A percentile compares a stretch with the other conserved stretches of the same genome.
These are phyloP conservation scores for Fistulina hepatica DNA, from an alignment of 1,284 basidiomycete species.

Conservation along the genomic window DNA sequence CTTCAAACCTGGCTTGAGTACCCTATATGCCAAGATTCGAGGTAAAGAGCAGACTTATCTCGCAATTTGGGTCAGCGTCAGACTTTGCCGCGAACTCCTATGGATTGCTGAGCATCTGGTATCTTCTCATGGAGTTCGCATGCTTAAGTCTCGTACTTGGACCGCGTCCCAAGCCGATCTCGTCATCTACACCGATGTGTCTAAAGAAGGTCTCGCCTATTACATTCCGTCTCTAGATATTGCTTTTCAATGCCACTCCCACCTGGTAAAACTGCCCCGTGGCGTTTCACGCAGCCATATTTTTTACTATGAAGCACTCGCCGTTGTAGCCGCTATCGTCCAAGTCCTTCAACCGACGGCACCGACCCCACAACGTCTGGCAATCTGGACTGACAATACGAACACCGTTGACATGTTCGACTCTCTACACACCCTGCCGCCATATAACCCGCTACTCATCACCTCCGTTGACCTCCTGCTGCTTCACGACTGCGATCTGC, in stretches of 20 bases:
- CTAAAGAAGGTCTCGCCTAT: not conserved
- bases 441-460: constrained; percentile 24
- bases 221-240: constrained; percentile 1
- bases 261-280: too few species aligned
- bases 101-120: constrained; percentile 25
- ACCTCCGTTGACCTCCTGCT: constrained; percentile 21
- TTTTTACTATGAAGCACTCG: constrained; percentile 24
- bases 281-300: constrained; percentile 19
- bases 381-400: constrained; percentile 25
- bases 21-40: constrained; percentile 9
- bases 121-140: constrained; percentile 16
- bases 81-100: constrained; percentile 17
- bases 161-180: constrained; percentile 14
- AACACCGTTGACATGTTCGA: constrained; percentile 28
- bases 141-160: constrained; percentile 23
- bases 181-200: constrained; percentile 9
- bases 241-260: constrained; percentile 25
- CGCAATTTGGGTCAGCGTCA: constrained; percentile 18
- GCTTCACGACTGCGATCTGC: constrained; percentile 9
- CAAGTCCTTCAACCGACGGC: not conserved
- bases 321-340: constrained; percentile 18
- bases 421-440: constrained; percentile 16
- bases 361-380: constrained; percentile 5
- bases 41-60: constrained; percentile 2
- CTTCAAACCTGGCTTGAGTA: constrained; percentile 18